Base-by-base conservation (phyloP, 495 filamentous ascomycete genomes). In the Xeromyces bisporus region DNA sequence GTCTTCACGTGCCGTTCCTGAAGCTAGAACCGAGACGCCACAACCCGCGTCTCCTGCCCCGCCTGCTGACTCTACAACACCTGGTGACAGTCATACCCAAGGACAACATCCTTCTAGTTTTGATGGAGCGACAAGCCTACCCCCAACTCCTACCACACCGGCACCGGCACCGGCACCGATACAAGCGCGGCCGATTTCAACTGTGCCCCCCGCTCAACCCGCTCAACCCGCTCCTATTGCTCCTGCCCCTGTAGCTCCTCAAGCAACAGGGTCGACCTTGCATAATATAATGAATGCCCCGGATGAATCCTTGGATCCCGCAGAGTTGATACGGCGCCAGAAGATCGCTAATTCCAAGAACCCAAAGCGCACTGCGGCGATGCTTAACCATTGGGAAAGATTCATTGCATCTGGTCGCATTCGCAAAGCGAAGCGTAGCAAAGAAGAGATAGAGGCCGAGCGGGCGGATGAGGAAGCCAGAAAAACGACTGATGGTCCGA, bases 321-420 rank as follows among this genome's bases (percentile, higher is more conserved):
- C 44, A 1, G 58, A 56, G 23, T 37, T 53, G 17, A 49, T 46
- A 9, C 51, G 53, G 14, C 47, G 50, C 2, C 37, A 53, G 23
- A 55, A 58, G 38, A 60, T 61, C 24, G 41, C 44, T 25, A 62
- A 62, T 31, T 60, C 58, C 13, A 66, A 64, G 46, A 62, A 66
- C 33, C 58, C 62, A 2, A 59, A 60, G 29, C 49, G 62, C 5
- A 60, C 58, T 7, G 54, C 61, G 32, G 60, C 60, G 7, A 64
- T 64, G 62, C 47, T 64, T 18, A 58, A 64, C 32, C 60, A 64
- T 36, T 64, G 60, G 60, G 50, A 50, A 18, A 49, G 56, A 6
- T 64, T 62, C 42, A 60, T 60, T 32, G 38, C 43, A 9, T 57
- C 58, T 31, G 58, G 58, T 18, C 53, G 56, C 9, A 55, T 49